Evolutionary conservation across 495 filamentous ascomycete species (phyloP), one percentile per base, ranked within the genome.

Genomic region (Aspergillus ellipticus): DNA sequence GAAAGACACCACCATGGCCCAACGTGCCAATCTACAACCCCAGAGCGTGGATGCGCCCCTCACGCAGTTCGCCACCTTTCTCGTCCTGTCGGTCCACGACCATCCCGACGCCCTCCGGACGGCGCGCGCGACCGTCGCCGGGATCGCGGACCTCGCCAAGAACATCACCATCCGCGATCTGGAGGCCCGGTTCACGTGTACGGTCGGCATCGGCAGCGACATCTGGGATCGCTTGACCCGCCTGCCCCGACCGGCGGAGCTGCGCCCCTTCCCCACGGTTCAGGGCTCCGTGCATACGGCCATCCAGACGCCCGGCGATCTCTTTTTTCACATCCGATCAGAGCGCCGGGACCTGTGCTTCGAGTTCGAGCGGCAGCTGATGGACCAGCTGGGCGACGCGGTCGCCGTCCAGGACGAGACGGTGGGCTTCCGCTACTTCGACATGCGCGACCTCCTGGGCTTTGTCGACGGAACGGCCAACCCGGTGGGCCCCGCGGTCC

Each of bases 401-500:
- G 73, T 80, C 10, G 51, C 53, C 0, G 67, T 82, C 0, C 70
- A 76, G 4, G 81, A 84, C 49, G 78, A 77, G 51, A 84, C 81
- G 1, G 66, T 66, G 21, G 81, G 81, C 0, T 84, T 84, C 63
- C 79, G 81, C 15, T 83, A 84, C 62, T 84, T 84, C 29, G 81
- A 83, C 49, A 72, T 78, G 1, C 79, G 81, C 15, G 81, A 84
- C 59, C 76, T 84, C 0, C 73, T 84, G 1, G 81, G 81, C 0
- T 84, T 84, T 49, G 80, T 84, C 6, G 81, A 84, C 35, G 80
- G 81, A 2, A 84, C 80, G 0, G 81, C 81, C 3, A 84, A 84
- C 49, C 81, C 81, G 1, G 74, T 82, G 16, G 80, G 80, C 0
- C 66, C 70, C 2, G 72, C 68, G 0, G 74, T 82, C 5, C 72